Conservation (phyloP, 164 flowering plant species). For the Santalum album region DNA sequence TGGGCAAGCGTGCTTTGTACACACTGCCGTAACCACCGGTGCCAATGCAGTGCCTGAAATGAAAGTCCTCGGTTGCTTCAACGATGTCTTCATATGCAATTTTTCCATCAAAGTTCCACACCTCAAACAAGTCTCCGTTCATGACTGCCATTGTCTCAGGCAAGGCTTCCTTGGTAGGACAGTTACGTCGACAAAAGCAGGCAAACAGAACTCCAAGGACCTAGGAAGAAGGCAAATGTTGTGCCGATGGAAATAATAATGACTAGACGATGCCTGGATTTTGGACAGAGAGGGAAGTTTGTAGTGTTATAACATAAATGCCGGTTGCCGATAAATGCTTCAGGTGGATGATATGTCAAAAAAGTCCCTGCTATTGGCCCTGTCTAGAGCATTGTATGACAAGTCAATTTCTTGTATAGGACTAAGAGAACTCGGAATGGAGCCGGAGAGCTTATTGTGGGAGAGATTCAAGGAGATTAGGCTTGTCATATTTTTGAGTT, state of each 20-base stretch:
- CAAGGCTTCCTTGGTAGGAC: rapidly evolving
- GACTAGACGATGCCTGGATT: not conserved
- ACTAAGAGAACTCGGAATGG: not conserved
- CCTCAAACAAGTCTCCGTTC: not conserved
- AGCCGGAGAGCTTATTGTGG: slow-evolving; percentile 1
- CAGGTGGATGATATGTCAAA: not conserved
- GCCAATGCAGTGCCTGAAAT: not conserved
- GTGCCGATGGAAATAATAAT: not conserved
- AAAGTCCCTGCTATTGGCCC: not conserved
- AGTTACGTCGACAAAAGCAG: not conserved
- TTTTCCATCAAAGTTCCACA: not conserved
- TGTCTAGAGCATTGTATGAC: not conserved
- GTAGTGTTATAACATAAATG: not conserved
- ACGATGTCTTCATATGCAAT: not conserved
- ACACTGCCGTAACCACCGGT: slow-evolving; percentile 5
- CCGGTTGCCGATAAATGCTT: not conserved
- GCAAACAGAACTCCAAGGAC: not conserved
- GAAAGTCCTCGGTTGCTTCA: not conserved
- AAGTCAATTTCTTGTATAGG: not conserved
- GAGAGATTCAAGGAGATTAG: not conserved
- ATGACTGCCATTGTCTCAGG: not conserved
- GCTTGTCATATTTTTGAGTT: not conserved
- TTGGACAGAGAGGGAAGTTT: not conserved
- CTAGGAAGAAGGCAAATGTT: not conserved
- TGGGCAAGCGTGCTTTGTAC: slow-evolving; percentile 5